Percentiles rank a stretch among this genome's conserved stretches.
These are phyloP conservation scores for Tylopilus sp. DNA, from an alignment of 768 basidiomycete species.

Conservation along the genomic window DNA sequence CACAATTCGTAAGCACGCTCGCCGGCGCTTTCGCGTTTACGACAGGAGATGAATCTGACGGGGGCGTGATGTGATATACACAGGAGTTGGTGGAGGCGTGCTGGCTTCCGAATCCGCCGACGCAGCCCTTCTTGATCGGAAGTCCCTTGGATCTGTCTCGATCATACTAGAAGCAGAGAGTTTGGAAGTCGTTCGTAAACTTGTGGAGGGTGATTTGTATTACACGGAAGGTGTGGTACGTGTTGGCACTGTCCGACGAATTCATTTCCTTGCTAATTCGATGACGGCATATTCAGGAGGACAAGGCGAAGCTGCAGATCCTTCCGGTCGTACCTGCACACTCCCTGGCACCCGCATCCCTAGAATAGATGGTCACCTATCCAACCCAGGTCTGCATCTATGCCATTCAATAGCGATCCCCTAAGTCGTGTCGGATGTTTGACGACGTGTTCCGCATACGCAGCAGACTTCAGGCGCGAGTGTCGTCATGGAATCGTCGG, in stretches of 20 bases:
- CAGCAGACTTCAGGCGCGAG: neutral
- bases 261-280: neutral
- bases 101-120: slow-evolving; percentile 53
- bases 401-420: neutral
- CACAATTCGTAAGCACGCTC: too few relatives aligned
- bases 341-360: slow-evolving; percentile 8
- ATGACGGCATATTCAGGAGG: slow-evolving; percentile 44
- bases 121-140: slow-evolving; percentile 46
- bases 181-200: slow-evolving; percentile 39
- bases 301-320: slow-evolving; percentile 51
- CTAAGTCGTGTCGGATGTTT: neutral
- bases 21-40: too few relatives aligned
- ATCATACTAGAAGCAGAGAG: slow-evolving; percentile 52
- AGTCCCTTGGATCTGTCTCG: slow-evolving; percentile 56
- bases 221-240: slow-evolving; percentile 25
- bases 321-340: slow-evolving; percentile 39
- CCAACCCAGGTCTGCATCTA: neutral
- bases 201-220: slow-evolving; percentile 25
- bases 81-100: slow-evolving; percentile 56
- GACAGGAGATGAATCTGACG: too few relatives aligned
- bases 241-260: neutral
- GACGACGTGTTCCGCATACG: neutral
- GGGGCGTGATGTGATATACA: neutral
- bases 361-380: slow-evolving; percentile 7
- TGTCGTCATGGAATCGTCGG: slow-evolving; percentile 1